Base-by-base conservation (phyloP, 2,329 filamentous ascomycete species). In the Fonsecaea multimorphosa region DNA sequence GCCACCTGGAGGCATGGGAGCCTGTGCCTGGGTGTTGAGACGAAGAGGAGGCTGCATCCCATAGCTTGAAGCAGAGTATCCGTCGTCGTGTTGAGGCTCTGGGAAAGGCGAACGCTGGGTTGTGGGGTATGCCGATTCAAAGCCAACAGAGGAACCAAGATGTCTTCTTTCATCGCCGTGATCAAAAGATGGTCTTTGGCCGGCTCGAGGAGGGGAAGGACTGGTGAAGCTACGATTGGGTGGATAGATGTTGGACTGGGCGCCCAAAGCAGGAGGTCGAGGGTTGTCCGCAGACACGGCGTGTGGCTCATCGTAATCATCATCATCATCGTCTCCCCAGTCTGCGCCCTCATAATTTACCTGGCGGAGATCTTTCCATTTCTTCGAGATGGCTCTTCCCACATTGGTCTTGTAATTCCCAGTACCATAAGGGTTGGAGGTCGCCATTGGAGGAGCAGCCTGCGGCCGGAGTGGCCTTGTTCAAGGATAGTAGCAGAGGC, bases 271-370 rank as follows among this genome's bases (percentile, higher is more conserved):
- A 51, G 64, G 64, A 29, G 65, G 61, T 38, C 59, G 38, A 19
- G 64, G 36, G 29, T 53, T 60, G 46, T 44, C 72, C 32, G 73
- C 76, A 34, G 74, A 71, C 46, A 69, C 61, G 65, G 72, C 70
- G 16, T 70, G 66, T 32, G 72, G 73, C 52, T 85, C 82, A 61
- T 85, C 82, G 61, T 87, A 80, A 3, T 84, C 82, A 14, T 60
- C 84, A 3, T 84, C 82, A 14, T 60, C 84, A 51, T 80, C 80
- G 36, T 87, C 90, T 38, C 92, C 94, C 93, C 94, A 97, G 74
- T 97, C 94, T 73, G 96, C 93, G 69, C 93, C 94, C 73, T 94
- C 93, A 75, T 98, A 98, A 75, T 87, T 91, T 72, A 91, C 89
- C 65, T 87, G 84, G 78, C 93, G 94, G 38, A 94, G 94, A 74